Percentiles rank a stretch among this genome's conserved stretches.
phyloP scores from a whole-genome alignment of 2,329 filamentous ascomycete species.

The Penicillium sp. region DNA sequence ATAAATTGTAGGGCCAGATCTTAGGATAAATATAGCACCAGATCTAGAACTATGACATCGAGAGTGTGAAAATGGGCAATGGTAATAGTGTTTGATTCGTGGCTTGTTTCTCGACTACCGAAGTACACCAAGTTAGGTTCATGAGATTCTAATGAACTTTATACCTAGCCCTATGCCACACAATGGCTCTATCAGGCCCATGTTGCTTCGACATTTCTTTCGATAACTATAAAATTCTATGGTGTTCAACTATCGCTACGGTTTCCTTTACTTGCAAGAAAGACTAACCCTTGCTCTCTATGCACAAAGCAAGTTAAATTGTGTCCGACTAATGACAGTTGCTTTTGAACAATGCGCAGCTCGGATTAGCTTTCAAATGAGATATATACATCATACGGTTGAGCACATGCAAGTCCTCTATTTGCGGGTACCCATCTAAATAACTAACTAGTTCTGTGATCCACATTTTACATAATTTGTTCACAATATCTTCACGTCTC shows the following conservation, averaged over 20 bases:
- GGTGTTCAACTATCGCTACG: background rate
- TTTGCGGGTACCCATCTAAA: background rate
- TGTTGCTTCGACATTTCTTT: background rate
- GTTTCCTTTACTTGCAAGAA: background rate
- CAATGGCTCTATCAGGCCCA: background rate
- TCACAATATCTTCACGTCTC: background rate
- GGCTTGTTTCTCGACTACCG: background rate
- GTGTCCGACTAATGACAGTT: background rate
- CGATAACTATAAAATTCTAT: background rate
- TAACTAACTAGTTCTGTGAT: too few species aligned
- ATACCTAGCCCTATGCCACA: background rate
- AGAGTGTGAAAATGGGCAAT: too few species aligned
- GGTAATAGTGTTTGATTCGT: background rate
- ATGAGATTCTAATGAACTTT: background rate
- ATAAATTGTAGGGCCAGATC: too few species aligned
- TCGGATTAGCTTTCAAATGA: background rate
- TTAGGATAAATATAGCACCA: too few species aligned
- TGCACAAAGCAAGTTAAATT: background rate
- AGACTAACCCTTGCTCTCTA: background rate
- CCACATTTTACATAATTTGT: background rate
- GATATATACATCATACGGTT: background rate
- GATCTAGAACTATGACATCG: background rate
- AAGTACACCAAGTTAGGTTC: background rate
- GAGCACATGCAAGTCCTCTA: background rate
- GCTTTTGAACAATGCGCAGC: background rate